A percentile compares a stretch with the other conserved stretches of the same genome.
These are phyloP conservation scores for Fusarium miscanthi DNA, from an alignment of 2,329 filamentous ascomycete species.

Conservation along the genomic window DNA sequence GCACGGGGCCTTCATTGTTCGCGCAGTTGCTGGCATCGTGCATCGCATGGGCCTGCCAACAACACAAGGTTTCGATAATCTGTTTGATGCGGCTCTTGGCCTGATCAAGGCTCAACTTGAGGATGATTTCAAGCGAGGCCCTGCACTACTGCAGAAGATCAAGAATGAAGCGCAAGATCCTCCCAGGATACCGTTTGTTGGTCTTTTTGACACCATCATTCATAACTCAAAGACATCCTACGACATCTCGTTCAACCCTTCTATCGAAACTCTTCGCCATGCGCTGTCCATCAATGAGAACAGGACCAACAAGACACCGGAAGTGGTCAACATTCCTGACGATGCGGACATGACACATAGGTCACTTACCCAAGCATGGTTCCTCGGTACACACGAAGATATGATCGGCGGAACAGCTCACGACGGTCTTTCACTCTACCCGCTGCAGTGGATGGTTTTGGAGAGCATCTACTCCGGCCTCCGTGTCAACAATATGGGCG, in stretches of 20 bases:
- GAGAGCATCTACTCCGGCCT: slow-evolving; percentile 38
- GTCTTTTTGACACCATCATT: slow-evolving; percentile 37
- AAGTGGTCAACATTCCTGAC: slow-evolving; percentile 8
- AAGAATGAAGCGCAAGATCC: slow-evolving; percentile 12
- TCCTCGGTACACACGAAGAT: slow-evolving; percentile 40
- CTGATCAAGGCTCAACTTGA: slow-evolving; percentile 40
- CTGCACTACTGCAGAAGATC: slow-evolving; percentile 23
- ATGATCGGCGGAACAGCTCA: slow-evolving; percentile 35
- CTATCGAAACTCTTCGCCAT: slow-evolving; percentile 36
- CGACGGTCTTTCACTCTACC: slow-evolving; percentile 40
- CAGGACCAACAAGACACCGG: slow-evolving; percentile 9
- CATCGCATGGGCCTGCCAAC: slow-evolving; percentile 33
- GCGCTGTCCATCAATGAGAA: slow-evolving; percentile 41
- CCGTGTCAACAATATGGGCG: background rate
- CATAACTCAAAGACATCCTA: slow-evolving; percentile 13
- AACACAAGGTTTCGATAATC: slow-evolving; percentile 28
- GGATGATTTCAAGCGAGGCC: slow-evolving; percentile 34
- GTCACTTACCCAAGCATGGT: slow-evolving; percentile 41
- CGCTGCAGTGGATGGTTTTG: slow-evolving; percentile 41
- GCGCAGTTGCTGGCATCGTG: slow-evolving; percentile 40
- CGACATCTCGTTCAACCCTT: slow-evolving; percentile 35
- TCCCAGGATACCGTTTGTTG: slow-evolving; percentile 40
- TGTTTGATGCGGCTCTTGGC: slow-evolving; percentile 27
- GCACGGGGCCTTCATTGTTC: slow-evolving; percentile 37
- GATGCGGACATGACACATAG: slow-evolving; percentile 16